Evolutionary conservation across 139 green algal genomes (phyloP), one percentile per base, ranked within the genome.

Genomic region (Pleodorina starrii): DNA sequence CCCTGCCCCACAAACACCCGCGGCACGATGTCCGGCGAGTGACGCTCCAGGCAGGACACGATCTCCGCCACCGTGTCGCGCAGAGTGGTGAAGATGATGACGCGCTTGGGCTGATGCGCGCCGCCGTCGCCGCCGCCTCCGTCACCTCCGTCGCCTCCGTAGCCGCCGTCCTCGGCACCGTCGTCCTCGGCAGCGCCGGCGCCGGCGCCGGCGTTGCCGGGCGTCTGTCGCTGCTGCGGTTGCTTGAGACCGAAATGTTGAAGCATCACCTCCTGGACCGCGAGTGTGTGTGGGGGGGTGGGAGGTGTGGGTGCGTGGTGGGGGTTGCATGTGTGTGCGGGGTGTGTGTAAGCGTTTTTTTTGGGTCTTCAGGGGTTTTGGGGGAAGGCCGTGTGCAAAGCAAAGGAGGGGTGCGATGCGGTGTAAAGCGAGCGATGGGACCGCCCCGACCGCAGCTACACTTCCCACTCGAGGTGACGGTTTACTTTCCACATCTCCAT

Each of bases 1-100:
- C 95, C 94, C 91, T 99, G 97, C 0, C 97, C 97, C 48, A 99
- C 94, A 84, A 99, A 99, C 36, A 92, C 80, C 76, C 95, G 93
- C 89, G 95, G 93, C 10, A 63, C 89, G 77, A 98, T 92, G 23
- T 90, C 17, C 10, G 91, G 92, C 50, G 91, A 73, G 44, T 96
- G 89, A n/a, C 90, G 69, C 32, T 90, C 88, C 40, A 99, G 91
- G 43, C 91, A 73, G 7, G 93, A 60, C 25, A 95, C 88, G 74
- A 99, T 97, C 38, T 94, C 75, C 2, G 86, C 44, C 51, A 99
- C 97, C 27, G 92, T 95, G 7, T 97, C 92, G 7, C 97, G 88
- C n/a, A 95, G 92, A 19, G 83, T 96, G 19, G 94, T 96, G 92
- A 98, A 99, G 40, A 98, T 93, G 85, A 98, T 97, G 50, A 94